These are phyloP conservation scores for Ligustrum vulgare DNA, from an alignment of 257 asterid species.

Conservation along the genomic window DNA sequence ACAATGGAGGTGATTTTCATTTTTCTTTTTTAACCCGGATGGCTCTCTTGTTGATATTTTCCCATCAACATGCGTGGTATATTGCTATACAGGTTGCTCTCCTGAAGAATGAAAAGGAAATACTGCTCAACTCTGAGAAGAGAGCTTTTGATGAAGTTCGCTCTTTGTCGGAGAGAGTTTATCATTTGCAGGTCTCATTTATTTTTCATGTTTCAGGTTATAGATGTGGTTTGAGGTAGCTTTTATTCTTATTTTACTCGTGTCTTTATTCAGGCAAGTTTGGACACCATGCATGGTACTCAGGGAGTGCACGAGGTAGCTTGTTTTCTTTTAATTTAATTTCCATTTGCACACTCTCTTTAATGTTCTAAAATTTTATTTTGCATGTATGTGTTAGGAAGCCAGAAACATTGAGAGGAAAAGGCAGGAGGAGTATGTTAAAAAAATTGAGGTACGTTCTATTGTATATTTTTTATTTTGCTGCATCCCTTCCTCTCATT, in stretches of 20 bases:
- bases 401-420: constrained; percentile 77
- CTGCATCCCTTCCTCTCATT: background rate
- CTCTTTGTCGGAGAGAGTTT: constrained; percentile 79
- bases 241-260: constrained; percentile 4
- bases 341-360: constrained; percentile 2
- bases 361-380: constrained; percentile 5
- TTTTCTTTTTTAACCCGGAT: constrained; percentile 1
- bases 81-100: constrained; percentile 48
- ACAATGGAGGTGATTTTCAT: constrained; percentile 67
- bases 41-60: background rate
- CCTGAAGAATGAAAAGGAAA: constrained; percentile 77
- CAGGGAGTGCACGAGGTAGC: constrained; percentile 85
- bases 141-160: constrained; percentile 89
- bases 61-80: background rate
- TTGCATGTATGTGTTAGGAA: constrained; percentile 46
- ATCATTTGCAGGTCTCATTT: constrained; percentile 69
- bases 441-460: constrained; percentile 67
- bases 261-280: constrained; percentile 59
- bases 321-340: constrained; percentile 13
- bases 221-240: background rate
- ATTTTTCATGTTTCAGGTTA: background rate
- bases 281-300: constrained; percentile 80
- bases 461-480: constrained; percentile 7
- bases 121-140: constrained; percentile 72
- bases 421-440: constrained; percentile 62